Percentiles rank a stretch among this genome's conserved stretches.
These are phyloP conservation scores for Cercospora sesami DNA, from an alignment of 2,329 filamentous ascomycete genomes.

Conservation along the genomic window DNA sequence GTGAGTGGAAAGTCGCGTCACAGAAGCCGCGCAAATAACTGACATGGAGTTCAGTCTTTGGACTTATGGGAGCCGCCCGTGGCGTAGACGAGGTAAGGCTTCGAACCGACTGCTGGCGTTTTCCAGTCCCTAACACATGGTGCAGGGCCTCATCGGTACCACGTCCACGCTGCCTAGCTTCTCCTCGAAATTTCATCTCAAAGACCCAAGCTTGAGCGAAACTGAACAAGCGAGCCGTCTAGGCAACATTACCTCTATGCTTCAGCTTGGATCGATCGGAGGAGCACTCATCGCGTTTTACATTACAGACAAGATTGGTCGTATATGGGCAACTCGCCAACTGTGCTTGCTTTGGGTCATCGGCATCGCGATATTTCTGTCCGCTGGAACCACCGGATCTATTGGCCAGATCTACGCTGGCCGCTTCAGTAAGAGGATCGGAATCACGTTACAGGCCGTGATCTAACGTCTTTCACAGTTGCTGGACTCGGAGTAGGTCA, in stretches of 20 bases:
- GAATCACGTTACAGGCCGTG: neutral
- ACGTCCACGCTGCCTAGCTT: slow-evolving; percentile 64
- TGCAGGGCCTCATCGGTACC: slow-evolving; percentile 62
- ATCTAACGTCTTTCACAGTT: slow-evolving; percentile 25
- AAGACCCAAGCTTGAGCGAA: slow-evolving; percentile 51
- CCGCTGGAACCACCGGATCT: slow-evolving; percentile 43
- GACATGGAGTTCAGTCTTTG: slow-evolving; percentile 32
- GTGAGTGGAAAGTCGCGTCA: slow-evolving; percentile 22
- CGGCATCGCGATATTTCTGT: slow-evolving; percentile 45
- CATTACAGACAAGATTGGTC: slow-evolving; percentile 37
- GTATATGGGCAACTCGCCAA: slow-evolving; percentile 35
- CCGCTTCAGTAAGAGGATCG: slow-evolving; percentile 32
- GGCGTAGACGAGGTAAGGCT: slow-evolving; percentile 65
- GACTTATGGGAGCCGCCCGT: slow-evolving; percentile 70
- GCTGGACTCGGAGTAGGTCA: slow-evolving; percentile 48
- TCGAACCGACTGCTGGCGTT: neutral
- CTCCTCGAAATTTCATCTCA: slow-evolving; percentile 59
- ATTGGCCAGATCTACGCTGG: slow-evolving; percentile 42
- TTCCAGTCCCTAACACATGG: neutral
- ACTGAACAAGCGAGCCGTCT: slow-evolving; percentile 61
- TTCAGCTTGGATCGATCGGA: slow-evolving; percentile 73
- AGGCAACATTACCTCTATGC: slow-evolving; percentile 76
- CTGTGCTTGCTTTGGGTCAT: slow-evolving; percentile 34
- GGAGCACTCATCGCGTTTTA: slow-evolving; percentile 62
- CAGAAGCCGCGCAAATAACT: neutral